A percentile compares a stretch with the other conserved stretches of the same genome.
phyloP scores from a whole-genome alignment of 2,329 filamentous ascomycete species.

The Pseudogymnoascus sp. region DNA sequence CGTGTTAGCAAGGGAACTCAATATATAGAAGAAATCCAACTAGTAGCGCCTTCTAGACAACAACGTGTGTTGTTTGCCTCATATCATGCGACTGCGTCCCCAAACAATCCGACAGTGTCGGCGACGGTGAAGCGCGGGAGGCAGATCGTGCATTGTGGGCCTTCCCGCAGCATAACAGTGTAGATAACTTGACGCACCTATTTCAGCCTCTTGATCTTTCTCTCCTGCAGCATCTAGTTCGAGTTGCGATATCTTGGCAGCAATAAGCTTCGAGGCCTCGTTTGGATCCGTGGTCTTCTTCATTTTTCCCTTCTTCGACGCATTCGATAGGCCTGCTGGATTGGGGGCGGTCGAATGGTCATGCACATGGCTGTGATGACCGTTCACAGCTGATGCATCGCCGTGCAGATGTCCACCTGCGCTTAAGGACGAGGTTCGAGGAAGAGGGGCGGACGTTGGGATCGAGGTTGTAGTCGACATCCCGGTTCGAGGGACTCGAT shows the following conservation, averaged over 20 bases:
- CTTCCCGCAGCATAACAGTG: not conserved
- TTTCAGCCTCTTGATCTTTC: conserved; percentile 92
- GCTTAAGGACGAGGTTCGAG: conserved; percentile 26
- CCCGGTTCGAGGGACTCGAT: conserved; percentile 15
- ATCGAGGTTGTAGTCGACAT: conserved; percentile 34
- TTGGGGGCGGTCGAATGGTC: conserved; percentile 39
- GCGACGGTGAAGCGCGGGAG: not conserved
- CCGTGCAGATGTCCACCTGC: conserved; percentile 25
- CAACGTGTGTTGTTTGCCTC: not conserved
- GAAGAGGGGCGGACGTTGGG: conserved; percentile 33
- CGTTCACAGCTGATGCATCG: conserved; percentile 29
- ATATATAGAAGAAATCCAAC: no score
- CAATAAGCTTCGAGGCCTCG: conserved; percentile 85
- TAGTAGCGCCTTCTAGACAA: not conserved
- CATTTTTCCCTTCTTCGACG: conserved; percentile 71
- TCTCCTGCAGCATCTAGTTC: conserved; percentile 90
- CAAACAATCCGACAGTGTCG: not conserved
- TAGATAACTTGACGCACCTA: conserved; percentile 57
- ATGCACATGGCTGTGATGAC: conserved; percentile 34
- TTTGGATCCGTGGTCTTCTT: conserved; percentile 81
- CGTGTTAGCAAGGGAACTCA: not conserved
- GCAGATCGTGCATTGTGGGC: conserved; percentile 4
- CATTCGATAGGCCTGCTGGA: conserved; percentile 42
- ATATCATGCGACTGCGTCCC: not conserved
- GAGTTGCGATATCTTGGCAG: conserved; percentile 89